Evolutionary conservation across 2,329 filamentous ascomycete genomes (phyloP).

Genomic region (Hymenotorrendiella dingleyae): DNA sequence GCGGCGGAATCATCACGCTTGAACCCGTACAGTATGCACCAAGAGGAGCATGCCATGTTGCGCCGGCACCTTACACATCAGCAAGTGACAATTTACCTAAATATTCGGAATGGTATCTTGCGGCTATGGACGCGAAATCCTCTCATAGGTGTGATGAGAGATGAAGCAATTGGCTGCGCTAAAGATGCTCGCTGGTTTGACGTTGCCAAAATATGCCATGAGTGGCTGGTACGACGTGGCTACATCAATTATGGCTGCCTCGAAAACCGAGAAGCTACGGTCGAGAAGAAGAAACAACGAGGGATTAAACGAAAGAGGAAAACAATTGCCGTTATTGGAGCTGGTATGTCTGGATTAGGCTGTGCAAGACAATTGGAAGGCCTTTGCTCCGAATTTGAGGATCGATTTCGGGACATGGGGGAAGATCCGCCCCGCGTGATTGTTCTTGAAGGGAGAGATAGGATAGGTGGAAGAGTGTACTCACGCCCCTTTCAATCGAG

Average conservation of each 20-base stretch:
- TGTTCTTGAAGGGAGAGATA: slow-evolving; percentile 77
- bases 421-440: slow-evolving; percentile 70
- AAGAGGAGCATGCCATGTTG: slow-evolving; percentile 75
- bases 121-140: slow-evolving; percentile 86
- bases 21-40: slow-evolving; percentile 82
- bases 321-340: slow-evolving; percentile 81
- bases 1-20: slow-evolving; percentile 86
- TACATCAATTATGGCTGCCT: slow-evolving; percentile 97
- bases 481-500: slow-evolving; percentile 62
- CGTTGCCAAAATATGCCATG: slow-evolving; percentile 79
- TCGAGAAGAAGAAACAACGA: slow-evolving; percentile 30
- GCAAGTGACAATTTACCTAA: slow-evolving; percentile 92
- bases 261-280: slow-evolving; percentile 46
- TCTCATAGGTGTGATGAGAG: slow-evolving; percentile 69
- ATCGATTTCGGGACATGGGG: slow-evolving; percentile 56
- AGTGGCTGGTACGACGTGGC: slow-evolving; percentile 85
- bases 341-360: slow-evolving; percentile 88
- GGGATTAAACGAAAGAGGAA: slow-evolving; percentile 48
- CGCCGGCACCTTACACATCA: slow-evolving; percentile 76
- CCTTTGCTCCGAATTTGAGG: slow-evolving; percentile 74
- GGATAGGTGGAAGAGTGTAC: slow-evolving; percentile 89
- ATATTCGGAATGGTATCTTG: slow-evolving; percentile 91
- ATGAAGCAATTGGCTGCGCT: slow-evolving; percentile 87
- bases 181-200: slow-evolving; percentile 85
- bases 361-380: slow-evolving; percentile 87